phyloP scores from a whole-genome alignment of 176 grass and related monocot species.

The Calamus simplicifolius region DNA sequence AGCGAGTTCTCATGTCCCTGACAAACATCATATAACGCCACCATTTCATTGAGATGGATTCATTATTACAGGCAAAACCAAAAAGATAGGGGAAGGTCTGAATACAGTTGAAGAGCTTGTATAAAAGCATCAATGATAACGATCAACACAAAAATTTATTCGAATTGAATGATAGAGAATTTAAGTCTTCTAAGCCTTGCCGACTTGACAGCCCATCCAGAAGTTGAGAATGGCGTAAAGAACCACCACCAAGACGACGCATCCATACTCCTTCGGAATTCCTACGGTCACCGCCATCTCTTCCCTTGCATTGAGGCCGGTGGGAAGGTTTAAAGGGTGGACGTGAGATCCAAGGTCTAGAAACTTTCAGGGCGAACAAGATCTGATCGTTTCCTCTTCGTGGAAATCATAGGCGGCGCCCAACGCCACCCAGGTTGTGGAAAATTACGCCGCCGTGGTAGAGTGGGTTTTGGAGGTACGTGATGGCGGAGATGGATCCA shows the following conservation, averaged over 20 bases:
- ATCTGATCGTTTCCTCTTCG: conserved; percentile 1
- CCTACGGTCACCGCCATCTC: conserved; percentile 65
- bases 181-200: conserved; percentile 66
- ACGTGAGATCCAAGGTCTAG: not conserved
- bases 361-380: not conserved
- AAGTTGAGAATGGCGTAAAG: conserved; percentile 74
- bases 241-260: conserved; percentile 63
- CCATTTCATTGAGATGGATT: no score
- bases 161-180: no score
- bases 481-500: not conserved
- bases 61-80: no score
- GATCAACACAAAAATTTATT: no score
- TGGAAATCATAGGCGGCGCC: no score
- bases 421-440: no score
- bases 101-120: conserved; percentile 95
- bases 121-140: not conserved
- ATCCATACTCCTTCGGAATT: conserved; percentile 80
- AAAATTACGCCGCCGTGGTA: no score
- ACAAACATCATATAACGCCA: not conserved
- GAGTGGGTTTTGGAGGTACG: not conserved
- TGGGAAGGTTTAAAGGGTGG: no score
- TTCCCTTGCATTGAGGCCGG: not conserved
- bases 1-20: conserved; percentile 99
- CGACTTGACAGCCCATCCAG: conserved; percentile 85
- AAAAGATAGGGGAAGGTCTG: conserved; percentile 18